Conservation (phyloP, 768 basidiomycete genomes). For the Suillus placidus region DNA sequence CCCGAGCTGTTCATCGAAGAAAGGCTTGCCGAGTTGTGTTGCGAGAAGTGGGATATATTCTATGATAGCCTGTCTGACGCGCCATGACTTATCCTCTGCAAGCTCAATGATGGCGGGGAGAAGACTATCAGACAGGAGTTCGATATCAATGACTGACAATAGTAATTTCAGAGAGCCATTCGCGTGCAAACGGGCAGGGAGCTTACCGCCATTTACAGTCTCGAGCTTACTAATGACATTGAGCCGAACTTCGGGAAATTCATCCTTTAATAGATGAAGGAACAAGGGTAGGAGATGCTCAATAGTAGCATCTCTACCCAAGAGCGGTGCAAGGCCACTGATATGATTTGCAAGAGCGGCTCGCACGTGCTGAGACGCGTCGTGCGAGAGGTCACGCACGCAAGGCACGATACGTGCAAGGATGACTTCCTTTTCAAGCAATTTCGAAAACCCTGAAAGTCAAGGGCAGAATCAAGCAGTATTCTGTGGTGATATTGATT, state of each 20-base stretch:
- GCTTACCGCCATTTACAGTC: slow-evolving; percentile 83
- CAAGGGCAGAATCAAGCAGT: slow-evolving; percentile 14
- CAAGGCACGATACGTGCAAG: slow-evolving; percentile 92
- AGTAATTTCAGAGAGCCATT: slow-evolving; percentile 10
- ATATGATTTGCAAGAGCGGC: slow-evolving; percentile 96
- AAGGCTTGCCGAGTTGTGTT: slow-evolving; percentile 93
- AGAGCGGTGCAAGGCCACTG: slow-evolving; percentile 90
- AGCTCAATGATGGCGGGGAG: slow-evolving; percentile 97
- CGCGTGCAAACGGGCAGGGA: slow-evolving; percentile 3
- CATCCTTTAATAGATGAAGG: slow-evolving; percentile 95
- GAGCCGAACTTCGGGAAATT: slow-evolving; percentile 95
- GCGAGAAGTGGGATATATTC: slow-evolving; percentile 99
- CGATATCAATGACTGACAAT: slow-evolving; percentile 90
- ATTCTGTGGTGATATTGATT: slow-evolving; percentile 1
- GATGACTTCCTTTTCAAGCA: slow-evolving; percentile 92
- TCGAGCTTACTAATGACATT: slow-evolving; percentile 99
- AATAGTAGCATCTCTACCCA: slow-evolving; percentile 91
- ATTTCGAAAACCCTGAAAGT: slow-evolving; percentile 85
- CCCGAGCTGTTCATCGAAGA: slow-evolving; percentile 97
- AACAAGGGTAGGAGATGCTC: slow-evolving; percentile 97
- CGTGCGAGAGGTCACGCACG: slow-evolving; percentile 91
- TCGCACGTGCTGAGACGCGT: slow-evolving; percentile 95
- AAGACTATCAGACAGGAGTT: slow-evolving; percentile 89
- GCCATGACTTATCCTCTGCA: slow-evolving; percentile 99
- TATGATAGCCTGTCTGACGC: slow-evolving; percentile 98